Percentiles rank a stretch among this genome's conserved stretches.
Evolutionary conservation across 192 early-diverging fungal species (phyloP).

Genomic region (Backusella westeae): DNA sequence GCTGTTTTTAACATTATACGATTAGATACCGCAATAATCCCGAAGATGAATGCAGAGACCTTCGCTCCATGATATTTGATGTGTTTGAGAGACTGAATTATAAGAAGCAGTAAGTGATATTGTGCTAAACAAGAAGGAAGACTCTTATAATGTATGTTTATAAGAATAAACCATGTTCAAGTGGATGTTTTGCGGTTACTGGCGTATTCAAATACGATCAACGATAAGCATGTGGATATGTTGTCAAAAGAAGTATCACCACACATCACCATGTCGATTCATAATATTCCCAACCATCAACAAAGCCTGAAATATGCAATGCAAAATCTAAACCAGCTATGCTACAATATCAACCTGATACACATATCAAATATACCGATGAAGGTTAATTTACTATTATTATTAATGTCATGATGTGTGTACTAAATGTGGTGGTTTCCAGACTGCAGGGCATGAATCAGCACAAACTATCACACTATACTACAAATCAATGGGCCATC

Average conservation of each 20-base stretch:
- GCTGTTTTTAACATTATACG: background rate
- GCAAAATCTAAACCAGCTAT: constrained; percentile 13
- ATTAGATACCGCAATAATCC: constrained; percentile 10
- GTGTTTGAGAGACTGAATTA: background rate
- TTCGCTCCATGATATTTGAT: background rate
- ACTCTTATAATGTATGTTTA: background rate
- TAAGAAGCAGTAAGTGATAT: background rate
- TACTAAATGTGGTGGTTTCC: background rate
- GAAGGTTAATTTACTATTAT: constrained; percentile 10
- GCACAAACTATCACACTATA: constrained; percentile 12
- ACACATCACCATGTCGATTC: constrained; percentile 16
- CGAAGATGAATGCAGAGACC: background rate
- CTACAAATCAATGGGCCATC: constrained; percentile 5
- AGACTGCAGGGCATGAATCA: constrained; percentile 2
- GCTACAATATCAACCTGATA: constrained; percentile 17
- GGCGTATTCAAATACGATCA: background rate
- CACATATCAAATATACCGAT: constrained; percentile 21
- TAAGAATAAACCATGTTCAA: constrained; percentile 8
- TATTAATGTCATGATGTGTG: background rate
- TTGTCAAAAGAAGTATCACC: background rate
- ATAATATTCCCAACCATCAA: constrained; percentile 19
- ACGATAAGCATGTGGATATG: background rate
- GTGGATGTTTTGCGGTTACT: constrained; percentile 15
- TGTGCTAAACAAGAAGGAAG: background rate
- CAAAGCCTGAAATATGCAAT: constrained; percentile 11